These are phyloP conservation scores for Hypoxylon intermedium DNA, from an alignment of 495 filamentous ascomycete genomes.

Conservation along the genomic window DNA sequence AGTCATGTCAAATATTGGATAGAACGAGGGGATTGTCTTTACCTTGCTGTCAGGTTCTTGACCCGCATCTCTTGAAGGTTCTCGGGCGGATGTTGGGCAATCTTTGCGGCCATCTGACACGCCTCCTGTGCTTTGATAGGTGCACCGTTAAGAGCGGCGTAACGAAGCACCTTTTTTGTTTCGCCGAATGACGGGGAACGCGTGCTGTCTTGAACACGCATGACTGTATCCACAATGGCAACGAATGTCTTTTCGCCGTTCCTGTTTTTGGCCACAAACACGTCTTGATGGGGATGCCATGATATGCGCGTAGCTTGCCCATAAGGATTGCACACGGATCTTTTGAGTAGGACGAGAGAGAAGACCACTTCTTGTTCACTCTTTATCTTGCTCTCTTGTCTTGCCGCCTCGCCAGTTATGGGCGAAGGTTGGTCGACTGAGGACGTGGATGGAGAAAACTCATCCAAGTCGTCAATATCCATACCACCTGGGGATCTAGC, in stretches of 20 bases:
- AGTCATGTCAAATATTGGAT: neutral
- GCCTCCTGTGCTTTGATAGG: constrained; percentile 2
- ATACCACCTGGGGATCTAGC: neutral
- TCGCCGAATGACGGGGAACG: neutral
- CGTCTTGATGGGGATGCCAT: constrained; percentile 1
- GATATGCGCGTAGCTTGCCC: neutral
- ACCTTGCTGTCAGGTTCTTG: neutral
- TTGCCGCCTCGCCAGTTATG: constrained; percentile 2
- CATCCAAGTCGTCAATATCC: neutral
- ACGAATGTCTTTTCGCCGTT: neutral
- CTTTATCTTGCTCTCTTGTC: neutral
- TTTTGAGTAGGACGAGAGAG: neutral
- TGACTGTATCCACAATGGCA: neutral
- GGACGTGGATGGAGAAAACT: neutral
- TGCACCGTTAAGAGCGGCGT: neutral
- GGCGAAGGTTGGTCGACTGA: neutral
- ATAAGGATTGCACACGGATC: neutral
- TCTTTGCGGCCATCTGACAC: neutral
- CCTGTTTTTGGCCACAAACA: neutral
- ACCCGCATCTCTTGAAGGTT: constrained; percentile 1
- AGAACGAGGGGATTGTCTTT: neutral
- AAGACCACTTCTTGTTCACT: constrained; percentile 2
- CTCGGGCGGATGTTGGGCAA: neutral
- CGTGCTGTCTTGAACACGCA: neutral
- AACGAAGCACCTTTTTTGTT: neutral